Base-by-base conservation (phyloP, 2,329 filamentous ascomycete genomes). In the Aspergillus sp. region DNA sequence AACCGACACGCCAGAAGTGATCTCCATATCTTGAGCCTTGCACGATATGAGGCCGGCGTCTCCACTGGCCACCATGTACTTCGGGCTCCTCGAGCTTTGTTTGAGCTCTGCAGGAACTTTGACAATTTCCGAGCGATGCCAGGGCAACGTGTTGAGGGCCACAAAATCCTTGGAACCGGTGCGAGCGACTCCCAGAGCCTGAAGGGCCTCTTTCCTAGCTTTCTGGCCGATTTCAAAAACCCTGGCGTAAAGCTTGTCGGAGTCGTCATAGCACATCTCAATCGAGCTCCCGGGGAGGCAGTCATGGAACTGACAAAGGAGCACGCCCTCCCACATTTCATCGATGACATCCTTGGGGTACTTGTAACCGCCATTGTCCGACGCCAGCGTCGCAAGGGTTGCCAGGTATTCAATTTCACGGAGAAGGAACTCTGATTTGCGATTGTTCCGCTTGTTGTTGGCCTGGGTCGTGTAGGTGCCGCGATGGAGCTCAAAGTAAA, bases 241-340 rank as follows among this genome's bases (percentile, higher is more conserved):
- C 61, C 90, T 79, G 2, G 83, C 88, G 67, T 99, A 99, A 5
- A 96, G 80, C 81, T 91, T 83, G 67, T 96, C 88, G 3, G 92
- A 96, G 68, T 99, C 94, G 69, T 96, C 90, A 64, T 97, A 97
- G 71, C 91, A 96, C 91, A 97, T 97, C 71, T 95, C 92, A 63
- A 99, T 97, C 31, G 86, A 89, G 68, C 91, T 97, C 51, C 94
- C 94, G 0, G 94, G 94, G 47, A 99, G 80, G 69, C 94, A 97
- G 69, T 99, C 94, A 60, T 99, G 94, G 79, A 99, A 99, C 66
- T 99, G 94, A 61, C 93, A 97, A 21, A 97, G 83, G 20, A 97
- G 80, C 3, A 93, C 88, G 50, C 83, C 81, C 76, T 97, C 93
- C 94, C 94, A 99, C 86, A 99, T 95, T 52, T 88, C 82, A 67